A percentile compares a stretch with the other conserved stretches of the same genome.
Conservation (phyloP, 352 stramenopile species). For the Phytophthora meadii region DNA sequence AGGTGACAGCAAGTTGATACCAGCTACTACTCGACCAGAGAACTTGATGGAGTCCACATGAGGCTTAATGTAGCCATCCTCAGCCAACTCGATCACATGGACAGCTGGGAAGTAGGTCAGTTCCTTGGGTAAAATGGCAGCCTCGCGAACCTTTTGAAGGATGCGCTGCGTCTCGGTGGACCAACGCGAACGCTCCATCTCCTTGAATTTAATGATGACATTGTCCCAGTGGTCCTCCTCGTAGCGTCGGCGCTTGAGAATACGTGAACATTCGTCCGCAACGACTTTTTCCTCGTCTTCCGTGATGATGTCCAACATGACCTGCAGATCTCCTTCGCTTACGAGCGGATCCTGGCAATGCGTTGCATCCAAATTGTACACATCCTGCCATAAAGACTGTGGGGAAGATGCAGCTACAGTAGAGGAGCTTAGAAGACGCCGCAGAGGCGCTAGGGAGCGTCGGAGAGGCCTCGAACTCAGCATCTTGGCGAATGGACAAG, state of each 20-base stretch:
- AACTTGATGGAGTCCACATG: slow-evolving; percentile 92
- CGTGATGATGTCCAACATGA: slow-evolving; percentile 76
- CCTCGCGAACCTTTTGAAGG: slow-evolving; percentile 70
- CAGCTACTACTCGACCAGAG: slow-evolving; percentile 78
- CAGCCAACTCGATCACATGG: slow-evolving; percentile 85
- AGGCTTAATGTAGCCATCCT: slow-evolving; percentile 86
- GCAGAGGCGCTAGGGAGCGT: slow-evolving; percentile 14
- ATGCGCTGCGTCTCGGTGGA: slow-evolving; percentile 69
- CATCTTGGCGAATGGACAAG: slow-evolving; percentile 25
- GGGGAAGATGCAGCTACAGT: neutral
- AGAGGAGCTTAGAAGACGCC: slow-evolving; percentile 13
- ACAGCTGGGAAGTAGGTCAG: slow-evolving; percentile 77
- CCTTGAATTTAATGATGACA: slow-evolving; percentile 89
- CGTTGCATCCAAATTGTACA: slow-evolving; percentile 65
- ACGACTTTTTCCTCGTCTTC: slow-evolving; percentile 76
- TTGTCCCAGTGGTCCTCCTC: slow-evolving; percentile 87
- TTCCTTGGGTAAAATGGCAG: slow-evolving; percentile 61
- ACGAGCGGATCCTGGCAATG: slow-evolving; percentile 64
- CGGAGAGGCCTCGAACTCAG: slow-evolving; percentile 8
- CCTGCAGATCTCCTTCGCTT: slow-evolving; percentile 61
- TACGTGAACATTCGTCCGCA: slow-evolving; percentile 69
- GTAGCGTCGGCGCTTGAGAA: slow-evolving; percentile 78
- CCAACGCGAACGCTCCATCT: slow-evolving; percentile 89
- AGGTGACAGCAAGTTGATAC: slow-evolving; percentile 76
- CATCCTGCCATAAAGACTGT: slow-evolving; percentile 37